Evolutionary conservation across 1,284 basidiomycete species (phyloP), one percentile per base, ranked within the genome.

Genomic region (Melampsora americana): DNA sequence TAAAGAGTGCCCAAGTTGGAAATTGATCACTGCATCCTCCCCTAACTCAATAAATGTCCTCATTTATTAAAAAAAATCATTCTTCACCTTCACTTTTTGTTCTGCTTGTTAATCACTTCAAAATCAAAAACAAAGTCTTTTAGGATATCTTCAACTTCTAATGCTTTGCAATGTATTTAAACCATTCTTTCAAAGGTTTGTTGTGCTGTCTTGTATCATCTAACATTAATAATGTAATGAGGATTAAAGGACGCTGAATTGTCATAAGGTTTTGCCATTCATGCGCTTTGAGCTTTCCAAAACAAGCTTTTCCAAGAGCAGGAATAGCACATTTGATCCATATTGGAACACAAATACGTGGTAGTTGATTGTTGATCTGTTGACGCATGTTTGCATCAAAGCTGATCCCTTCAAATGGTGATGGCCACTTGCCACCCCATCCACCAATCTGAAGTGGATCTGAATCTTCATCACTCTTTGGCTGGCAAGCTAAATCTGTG

Each of bases 201-300:
- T n/a, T n/a, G n/a, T n/a, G n/a, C n/a, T n/a, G n/a, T n/a, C n/a
- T n/a, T n/a, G n/a, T n/a, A n/a, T n/a, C n/a, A n/a, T n/a, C n/a
- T n/a, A n/a, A n/a, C n/a, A n/a, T n/a, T n/a, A n/a, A n/a, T n/a
- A n/a, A n/a, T n/a, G n/a, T n/a, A 20, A 53, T 53, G 50, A 67
- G 44, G 23, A 67, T 32, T 3, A 67, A 32, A 26, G 66, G 66
- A 48, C 78, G 35, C 18, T 78, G 72, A 0, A 78, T 68, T 0
- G 67, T 70, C 3, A 39, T 18, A 1, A 76, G 18, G 12, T 44
- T 59, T 16, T 67, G 56, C 60, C 78, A 79, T 46, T 79, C 78
- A 39, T 77, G 62, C 1, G 78, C 78, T 59, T 69, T 75, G 12
- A 78, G 69, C 28, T 60, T 65, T 7, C 78, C 78, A 59, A 71